These are phyloP conservation scores for Fraxinus dipetala DNA, from an alignment of 305 asterid species.

Conservation along the genomic window DNA sequence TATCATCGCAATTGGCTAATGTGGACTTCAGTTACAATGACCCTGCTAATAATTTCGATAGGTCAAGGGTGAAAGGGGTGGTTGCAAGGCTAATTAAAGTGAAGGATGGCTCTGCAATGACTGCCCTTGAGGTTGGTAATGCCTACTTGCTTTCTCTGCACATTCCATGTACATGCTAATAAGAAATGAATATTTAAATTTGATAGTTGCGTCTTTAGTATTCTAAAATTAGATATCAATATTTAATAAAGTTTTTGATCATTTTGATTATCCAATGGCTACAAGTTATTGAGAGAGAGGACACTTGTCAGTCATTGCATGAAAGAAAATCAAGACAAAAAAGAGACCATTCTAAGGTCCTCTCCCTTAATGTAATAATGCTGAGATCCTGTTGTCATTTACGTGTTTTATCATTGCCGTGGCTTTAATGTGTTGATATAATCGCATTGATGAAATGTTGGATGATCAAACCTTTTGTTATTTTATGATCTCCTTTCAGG, in stretches of 20 bases:
- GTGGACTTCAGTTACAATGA: constrained; percentile 71
- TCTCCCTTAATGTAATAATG: neutral
- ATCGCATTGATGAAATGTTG: neutral
- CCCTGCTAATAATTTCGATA: constrained; percentile 77
- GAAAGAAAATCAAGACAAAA: neutral
- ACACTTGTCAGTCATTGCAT: neutral
- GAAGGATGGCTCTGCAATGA: constrained; percentile 76
- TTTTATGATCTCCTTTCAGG: constrained; percentile 47
- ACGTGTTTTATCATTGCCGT: neutral
- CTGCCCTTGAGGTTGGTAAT: constrained; percentile 81
- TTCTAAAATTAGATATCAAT: neutral
- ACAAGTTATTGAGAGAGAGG: neutral
- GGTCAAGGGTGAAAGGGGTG: constrained; percentile 89
- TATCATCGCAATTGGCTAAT: constrained; percentile 71
- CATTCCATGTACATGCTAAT: constrained; percentile 4
- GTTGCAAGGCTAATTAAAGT: constrained; percentile 90
- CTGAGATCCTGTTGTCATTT: neutral
- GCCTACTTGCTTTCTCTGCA: constrained; percentile 18
- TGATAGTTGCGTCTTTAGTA: neutral
- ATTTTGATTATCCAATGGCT: neutral
- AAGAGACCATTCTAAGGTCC: neutral
- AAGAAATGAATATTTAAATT: neutral
- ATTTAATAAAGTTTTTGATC: neutral
- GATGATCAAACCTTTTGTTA: constrained; percentile 8
- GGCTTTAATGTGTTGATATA: neutral